Base-by-base conservation (phyloP, 2,329 filamentous ascomycete genomes). In the Stagonosporopsis tanaceti region DNA sequence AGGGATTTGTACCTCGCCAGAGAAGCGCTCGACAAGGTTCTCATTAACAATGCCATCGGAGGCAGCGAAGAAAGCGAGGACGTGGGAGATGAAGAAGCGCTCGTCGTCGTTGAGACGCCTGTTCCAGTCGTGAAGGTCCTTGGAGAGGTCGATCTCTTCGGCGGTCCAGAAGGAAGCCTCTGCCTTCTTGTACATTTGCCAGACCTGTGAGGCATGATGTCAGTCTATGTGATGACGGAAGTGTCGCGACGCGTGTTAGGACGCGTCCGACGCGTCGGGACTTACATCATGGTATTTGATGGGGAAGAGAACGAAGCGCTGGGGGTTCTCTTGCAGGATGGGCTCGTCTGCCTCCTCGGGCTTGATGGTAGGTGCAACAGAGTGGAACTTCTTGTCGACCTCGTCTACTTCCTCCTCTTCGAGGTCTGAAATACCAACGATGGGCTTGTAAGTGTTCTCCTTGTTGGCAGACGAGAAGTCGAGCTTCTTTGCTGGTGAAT, bases 171-270 rank as follows among this genome's bases (percentile, higher is more conserved):
- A 99, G 40, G 95, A 98, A 50, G 95, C 95, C 80, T 99, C 94
- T 67, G 93, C 93, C 84, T 98, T 98, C 88, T 99, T 99, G 88
- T 99, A 99, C 94, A 98, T 98, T 81, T 98, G 94, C 95, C 95
- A 99, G 80, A 97, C 96, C 93, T 97, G 70, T 76, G 28, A 65
- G 60, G 50, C 40, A 57, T 55, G 76, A 40, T 41, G 59, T 78
- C 69, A 79, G 73, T 55, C 22, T 32, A 42, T 57, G 44, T 63
- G 59, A 41, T 56, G 9, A 22, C 24, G 28, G 61, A 20, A 12
- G 42, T 45, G 44, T 34, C 38, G 39, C 84, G 84, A 92, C 89
- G 88, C 90, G 90, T 89, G 12, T n/a, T 22, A 37, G 24, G 68
- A 79, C 75, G 78, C 80, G 82, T 80, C 69, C 72, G 69, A 53